A percentile compares a stretch with the other conserved stretches of the same genome.
These are phyloP conservation scores for Ramaria sp. DNA, from an alignment of 768 basidiomycete genomes.

Conservation along the genomic window DNA sequence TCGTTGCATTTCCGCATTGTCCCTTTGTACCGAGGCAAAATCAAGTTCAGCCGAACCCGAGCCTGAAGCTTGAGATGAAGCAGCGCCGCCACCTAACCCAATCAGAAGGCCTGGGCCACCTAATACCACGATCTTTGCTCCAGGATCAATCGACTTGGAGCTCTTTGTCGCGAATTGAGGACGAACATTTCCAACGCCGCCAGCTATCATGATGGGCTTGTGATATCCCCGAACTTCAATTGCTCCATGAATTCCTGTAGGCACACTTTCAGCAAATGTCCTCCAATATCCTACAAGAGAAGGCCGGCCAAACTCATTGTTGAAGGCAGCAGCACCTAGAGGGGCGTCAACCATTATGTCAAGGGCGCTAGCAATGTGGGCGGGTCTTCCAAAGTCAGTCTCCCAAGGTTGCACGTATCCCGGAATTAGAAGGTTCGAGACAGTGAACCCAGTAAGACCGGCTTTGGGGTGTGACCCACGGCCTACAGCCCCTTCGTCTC, in stretches of 20 bases:
- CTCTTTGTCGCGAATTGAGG: slow-evolving; percentile 73
- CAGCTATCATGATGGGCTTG: slow-evolving; percentile 99
- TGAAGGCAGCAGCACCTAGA: slow-evolving; percentile 90
- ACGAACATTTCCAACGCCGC: slow-evolving; percentile 90
- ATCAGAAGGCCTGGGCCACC: slow-evolving; percentile 96
- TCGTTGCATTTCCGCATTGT: slow-evolving; percentile 97
- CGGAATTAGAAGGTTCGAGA: slow-evolving; percentile 88
- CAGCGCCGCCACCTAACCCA: slow-evolving; percentile 93
- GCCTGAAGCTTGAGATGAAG: slow-evolving; percentile 87
- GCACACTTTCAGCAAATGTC: slow-evolving; percentile 77
- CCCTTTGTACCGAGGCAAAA: slow-evolving; percentile 95
- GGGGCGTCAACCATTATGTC: slow-evolving; percentile 98
- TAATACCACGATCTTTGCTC: slow-evolving; percentile 82
- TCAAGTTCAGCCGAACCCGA: slow-evolving; percentile 87
- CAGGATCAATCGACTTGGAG: slow-evolving; percentile 47
- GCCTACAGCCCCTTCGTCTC: slow-evolving; percentile 95
- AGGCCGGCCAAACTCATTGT: slow-evolving; percentile 96
- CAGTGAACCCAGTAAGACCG: slow-evolving; percentile 85
- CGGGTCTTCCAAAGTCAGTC: slow-evolving; percentile 80
- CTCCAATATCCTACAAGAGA: slow-evolving; percentile 91
- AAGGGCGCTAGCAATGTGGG: slow-evolving; percentile 84
- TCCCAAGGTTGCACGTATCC: slow-evolving; percentile 94
- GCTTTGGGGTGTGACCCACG: slow-evolving; percentile 95
- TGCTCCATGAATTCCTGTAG: slow-evolving; percentile 35
- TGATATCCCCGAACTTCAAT: slow-evolving; percentile 87